These are phyloP conservation scores for Lophiostoma macrostomum DNA, from an alignment of 495 filamentous ascomycete genomes.

Conservation along the genomic window DNA sequence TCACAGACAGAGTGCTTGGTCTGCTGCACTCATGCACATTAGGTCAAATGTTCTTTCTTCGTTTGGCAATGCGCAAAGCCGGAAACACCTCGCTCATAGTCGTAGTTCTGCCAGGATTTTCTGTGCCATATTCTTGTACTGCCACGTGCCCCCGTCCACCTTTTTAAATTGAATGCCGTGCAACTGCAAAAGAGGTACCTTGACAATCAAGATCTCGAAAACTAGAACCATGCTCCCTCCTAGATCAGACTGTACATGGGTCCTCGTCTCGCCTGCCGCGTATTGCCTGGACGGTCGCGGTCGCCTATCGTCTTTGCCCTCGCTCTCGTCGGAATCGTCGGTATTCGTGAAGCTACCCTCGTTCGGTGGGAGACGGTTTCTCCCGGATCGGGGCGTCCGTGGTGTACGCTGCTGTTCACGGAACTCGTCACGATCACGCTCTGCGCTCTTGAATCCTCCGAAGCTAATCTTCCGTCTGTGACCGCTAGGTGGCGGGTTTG, in stretches of 20 bases:
- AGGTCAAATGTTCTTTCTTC: background rate
- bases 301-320: conserved; percentile 42
- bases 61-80: conserved; percentile 1
- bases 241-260: conserved; percentile 80
- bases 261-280: conserved; percentile 74
- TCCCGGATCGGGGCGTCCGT: conserved; percentile 42
- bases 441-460: conserved; percentile 61
- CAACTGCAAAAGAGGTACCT: conserved; percentile 87
- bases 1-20: too few species aligned
- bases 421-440: conserved; percentile 60
- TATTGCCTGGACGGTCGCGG: conserved; percentile 36
- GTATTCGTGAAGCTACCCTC: conserved; percentile 78
- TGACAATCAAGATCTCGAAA: conserved; percentile 97
- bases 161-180: conserved; percentile 99
- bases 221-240: conserved; percentile 75
- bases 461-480: conserved; percentile 82
- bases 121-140: conserved; percentile 97
- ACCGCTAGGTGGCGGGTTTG: conserved; percentile 44
- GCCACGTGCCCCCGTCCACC: conserved; percentile 91
- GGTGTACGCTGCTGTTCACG: conserved; percentile 50
- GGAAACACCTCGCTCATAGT: conserved; percentile 51
- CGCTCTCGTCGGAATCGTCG: conserved; percentile 72
- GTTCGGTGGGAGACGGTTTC: conserved; percentile 32
- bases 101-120: conserved; percentile 86
- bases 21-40: background rate